Evolutionary conservation across 768 basidiomycete species (phyloP).

Genomic region (Candolleomyces efflorescens): DNA sequence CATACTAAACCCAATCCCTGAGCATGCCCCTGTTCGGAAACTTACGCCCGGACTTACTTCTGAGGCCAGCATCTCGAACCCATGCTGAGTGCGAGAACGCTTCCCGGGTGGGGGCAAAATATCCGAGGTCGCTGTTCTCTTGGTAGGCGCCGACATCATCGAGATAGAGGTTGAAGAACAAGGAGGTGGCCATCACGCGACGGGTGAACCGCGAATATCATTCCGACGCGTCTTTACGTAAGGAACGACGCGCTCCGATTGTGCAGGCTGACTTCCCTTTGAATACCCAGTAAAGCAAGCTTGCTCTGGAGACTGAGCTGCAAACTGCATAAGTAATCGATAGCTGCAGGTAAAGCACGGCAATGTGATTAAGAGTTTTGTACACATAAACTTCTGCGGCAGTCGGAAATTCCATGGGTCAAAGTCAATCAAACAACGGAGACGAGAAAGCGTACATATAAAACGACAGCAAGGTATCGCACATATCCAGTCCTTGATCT

Average conservation of each 20-base stretch:
- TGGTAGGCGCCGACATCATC: background rate
- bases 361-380: no score
- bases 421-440: background rate
- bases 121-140: background rate
- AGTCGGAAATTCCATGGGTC: background rate
- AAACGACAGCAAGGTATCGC: background rate
- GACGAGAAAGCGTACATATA: background rate
- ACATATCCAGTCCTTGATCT: conserved; percentile 1
- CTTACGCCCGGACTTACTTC: background rate
- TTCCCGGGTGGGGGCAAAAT: background rate
- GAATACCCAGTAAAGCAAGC: no score
- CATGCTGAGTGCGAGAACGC: background rate
- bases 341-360: no score
- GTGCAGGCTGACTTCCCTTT: no score
- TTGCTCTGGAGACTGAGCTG: no score
- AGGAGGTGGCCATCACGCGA: no score
- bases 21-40: background rate
- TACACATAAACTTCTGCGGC: no score
- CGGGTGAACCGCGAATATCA: no score
- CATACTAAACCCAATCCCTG: background rate
- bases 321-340: no score
- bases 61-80: background rate
- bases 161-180: no score
- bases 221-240: no score
- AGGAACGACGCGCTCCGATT: no score